phyloP scores from a whole-genome alignment of 352 stramenopile species.

The Phytophthora sp. region DNA sequence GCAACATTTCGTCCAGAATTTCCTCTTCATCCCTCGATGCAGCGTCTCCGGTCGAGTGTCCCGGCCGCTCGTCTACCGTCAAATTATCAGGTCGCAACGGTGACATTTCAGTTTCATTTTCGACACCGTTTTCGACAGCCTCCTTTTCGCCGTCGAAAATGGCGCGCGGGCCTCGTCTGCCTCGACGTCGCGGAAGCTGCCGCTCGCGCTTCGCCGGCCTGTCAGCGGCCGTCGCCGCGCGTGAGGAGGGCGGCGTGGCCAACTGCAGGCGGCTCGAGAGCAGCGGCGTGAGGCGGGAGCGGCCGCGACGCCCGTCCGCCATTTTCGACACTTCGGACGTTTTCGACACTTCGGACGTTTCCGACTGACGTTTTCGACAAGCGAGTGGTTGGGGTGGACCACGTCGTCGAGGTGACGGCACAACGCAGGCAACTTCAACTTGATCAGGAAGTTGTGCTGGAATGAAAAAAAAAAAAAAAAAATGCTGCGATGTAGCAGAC shows the following conservation, averaged over 20 bases:
- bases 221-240: not conserved
- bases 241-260: constrained; percentile 14
- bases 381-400: no score
- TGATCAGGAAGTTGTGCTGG: no score
- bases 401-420: no score
- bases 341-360: no score
- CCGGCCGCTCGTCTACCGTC: not conserved
- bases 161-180: constrained; percentile 4
- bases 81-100: no score
- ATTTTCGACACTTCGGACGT: not conserved
- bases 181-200: not conserved
- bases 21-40: not conserved
- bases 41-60: not conserved
- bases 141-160: constrained; percentile 25
- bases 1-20: not conserved
- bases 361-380: no score
- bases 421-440: no score
- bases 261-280: constrained; percentile 23
- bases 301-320: not conserved
- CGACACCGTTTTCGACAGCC: not conserved
- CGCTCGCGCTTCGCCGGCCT: constrained; percentile 5
- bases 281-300: constrained; percentile 26
- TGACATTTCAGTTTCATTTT: not conserved
- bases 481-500: no score
- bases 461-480: no score